Evolutionary conservation across 306 rosid species (phyloP), one percentile per base, ranked within the genome.

Genomic region (Acmispon strigosus): DNA sequence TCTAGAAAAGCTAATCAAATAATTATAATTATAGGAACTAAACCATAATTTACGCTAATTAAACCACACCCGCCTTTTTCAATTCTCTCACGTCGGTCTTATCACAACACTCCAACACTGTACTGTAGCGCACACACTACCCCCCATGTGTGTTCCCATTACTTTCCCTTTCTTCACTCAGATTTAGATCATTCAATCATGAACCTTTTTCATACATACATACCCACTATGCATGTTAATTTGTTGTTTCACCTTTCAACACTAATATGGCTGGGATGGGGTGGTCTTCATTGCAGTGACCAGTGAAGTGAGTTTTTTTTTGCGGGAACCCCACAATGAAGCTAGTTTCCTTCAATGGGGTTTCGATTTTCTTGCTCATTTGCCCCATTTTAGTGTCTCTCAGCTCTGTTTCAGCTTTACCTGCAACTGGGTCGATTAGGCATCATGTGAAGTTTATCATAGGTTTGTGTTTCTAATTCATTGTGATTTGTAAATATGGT

Each of bases 41-140:
- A 14, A 37, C 54, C 77, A 37, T 62, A 8, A 51, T 39, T 73
- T n/a, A 7, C 6, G 72, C 1, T 44, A 64, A 24, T 3, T 44
- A 44, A 60, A 51, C 12, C 27, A 49, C 69, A 82, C 96, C 89
- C 84, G 90, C 89, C 81, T 69, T 82, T 90, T 88, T 72, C 22
- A 55, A 65, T 60, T 49, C n/a, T 47, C 48, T 52, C 62, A 16
- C 68, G 67, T 74, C 55, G 34, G 55, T 78, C 71, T 73, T 62
- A 4, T 44, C 66, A 8, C 32, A 32, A 6, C 37, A 32, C 37
- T 32, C 0, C 8, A 32, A 6, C 37, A 32, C 37, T 32, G 1
- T 2, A 32, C 37, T 32, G 37, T 32, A 22, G 27, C 27, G 3
- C 27, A 5, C 54, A 45, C 70, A 65, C 43, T 3, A 49, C 32